Base-by-base conservation (phyloP, 2,329 filamentous ascomycete species). In the Diaporthe citri region DNA sequence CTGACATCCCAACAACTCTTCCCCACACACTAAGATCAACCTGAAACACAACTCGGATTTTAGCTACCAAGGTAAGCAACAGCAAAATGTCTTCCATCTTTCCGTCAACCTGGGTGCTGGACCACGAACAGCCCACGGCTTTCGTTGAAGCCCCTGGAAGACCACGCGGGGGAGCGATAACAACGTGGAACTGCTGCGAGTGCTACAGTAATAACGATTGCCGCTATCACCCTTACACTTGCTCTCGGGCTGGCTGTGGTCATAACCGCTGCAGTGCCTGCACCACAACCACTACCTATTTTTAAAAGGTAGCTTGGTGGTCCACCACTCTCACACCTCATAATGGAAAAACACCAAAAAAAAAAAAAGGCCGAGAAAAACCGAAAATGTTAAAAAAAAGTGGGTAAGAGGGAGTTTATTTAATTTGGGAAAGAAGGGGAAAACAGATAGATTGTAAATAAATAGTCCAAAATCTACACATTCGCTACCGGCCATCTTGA, bases 1-100 rank as follows among this genome's bases (percentile, higher is more conserved):
- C 39, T 25, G 25, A 43, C 4, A 12, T 17, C 20, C 36, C 43
- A 4, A 43, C n/a, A 22, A 28, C n/a, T 62, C 59, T 31, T 9
- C 2, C 13, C 36, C 39, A 17, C 17, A 12, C 59, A 31, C 36
- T 6, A 31, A 62, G 8, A 62, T 62, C n/a, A 15, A 43, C n/a
- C 28, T 2, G 25, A 20, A 43, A 22, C 12, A 12, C 13, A 1
- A 20, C n/a, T 43, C n/a, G 0, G 15, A 15, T 13, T n/a, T 31
- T 7, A 25, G 4, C 12, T 13, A 62, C 25, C 8, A 43, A 25
- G 22, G 15, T 17, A 28, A 28, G 22, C n/a, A 25, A 1, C n/a
- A 62, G n/a, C 57, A 43, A 43, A 62, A 62, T 62, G 57, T 43
- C 57, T 8, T 43, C 57, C 20, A 17, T 62, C 57, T 28, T 43